Conservation (phyloP, 2,329 filamentous ascomycete genomes). For the Sporothrix pseudoabietina region DNA sequence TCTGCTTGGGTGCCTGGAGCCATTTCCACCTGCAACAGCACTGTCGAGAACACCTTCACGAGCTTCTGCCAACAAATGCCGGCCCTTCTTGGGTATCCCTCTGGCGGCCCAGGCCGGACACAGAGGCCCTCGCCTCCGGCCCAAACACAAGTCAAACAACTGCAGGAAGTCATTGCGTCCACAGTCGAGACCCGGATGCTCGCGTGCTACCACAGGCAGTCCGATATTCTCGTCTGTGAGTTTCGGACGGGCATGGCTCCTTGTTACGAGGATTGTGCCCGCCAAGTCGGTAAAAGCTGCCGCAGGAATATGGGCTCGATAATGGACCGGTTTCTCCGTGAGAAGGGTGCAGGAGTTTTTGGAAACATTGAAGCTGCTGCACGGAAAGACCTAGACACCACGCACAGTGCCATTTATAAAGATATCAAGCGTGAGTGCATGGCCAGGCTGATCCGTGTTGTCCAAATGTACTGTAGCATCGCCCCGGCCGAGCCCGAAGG, state of each 20-base stretch:
- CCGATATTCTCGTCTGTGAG: too few relatives aligned
- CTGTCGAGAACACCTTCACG: background rate
- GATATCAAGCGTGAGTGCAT: background rate
- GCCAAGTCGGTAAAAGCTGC: background rate
- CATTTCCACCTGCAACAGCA: background rate
- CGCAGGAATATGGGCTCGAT: background rate
- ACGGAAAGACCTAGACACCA: background rate
- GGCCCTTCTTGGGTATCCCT: background rate
- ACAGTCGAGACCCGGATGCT: background rate
- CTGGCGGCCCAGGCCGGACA: too few relatives aligned
- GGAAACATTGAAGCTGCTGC: background rate
- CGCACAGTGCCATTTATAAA: background rate
- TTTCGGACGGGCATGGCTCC: background rate
- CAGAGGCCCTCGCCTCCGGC: background rate
- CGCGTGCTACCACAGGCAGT: background rate
- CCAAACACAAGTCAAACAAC: background rate
- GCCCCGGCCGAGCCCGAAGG: background rate
- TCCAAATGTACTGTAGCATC: background rate
- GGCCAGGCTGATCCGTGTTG: background rate
- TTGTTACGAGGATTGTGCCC: background rate
- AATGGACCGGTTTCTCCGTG: background rate
- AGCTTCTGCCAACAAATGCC: background rate
- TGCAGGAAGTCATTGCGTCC: background rate
- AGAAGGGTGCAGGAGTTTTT: background rate
- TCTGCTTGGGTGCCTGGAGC: background rate